Evolutionary conservation across 495 filamentous ascomycete genomes (phyloP).

Genomic region (Trichocladium uniseriatum): DNA sequence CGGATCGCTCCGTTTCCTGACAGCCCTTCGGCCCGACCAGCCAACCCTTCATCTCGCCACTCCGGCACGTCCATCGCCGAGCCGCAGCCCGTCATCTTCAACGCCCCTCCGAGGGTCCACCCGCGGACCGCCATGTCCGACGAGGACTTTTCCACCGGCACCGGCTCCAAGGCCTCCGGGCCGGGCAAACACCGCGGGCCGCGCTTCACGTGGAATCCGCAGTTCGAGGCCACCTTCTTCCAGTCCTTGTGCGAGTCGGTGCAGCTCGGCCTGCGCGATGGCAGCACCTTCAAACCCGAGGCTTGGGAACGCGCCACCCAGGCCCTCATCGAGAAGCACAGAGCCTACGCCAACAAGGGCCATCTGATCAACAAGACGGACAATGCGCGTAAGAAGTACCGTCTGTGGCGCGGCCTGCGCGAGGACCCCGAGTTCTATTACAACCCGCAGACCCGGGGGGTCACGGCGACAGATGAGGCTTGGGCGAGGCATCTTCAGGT

Average conservation of each 20-base stretch:
- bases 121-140: slow-evolving; percentile 25
- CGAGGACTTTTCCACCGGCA: slow-evolving; percentile 22
- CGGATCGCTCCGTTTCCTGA: neutral
- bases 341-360: slow-evolving; percentile 40
- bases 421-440: slow-evolving; percentile 43
- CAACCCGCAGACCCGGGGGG: slow-evolving; percentile 33
- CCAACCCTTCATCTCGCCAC: slow-evolving; percentile 1
- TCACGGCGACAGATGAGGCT: slow-evolving; percentile 40
- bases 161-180: slow-evolving; percentile 10
- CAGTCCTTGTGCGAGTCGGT: slow-evolving; percentile 42
- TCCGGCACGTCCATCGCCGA: neutral
- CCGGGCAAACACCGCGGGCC: slow-evolving; percentile 37
- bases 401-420: slow-evolving; percentile 42
- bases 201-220: slow-evolving; percentile 43
- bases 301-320: slow-evolving; percentile 42
- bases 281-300: slow-evolving; percentile 44
- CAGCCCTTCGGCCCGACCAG: neutral
- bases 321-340: slow-evolving; percentile 37
- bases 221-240: slow-evolving; percentile 44
- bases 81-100: neutral
- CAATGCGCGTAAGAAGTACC: slow-evolving; percentile 46
- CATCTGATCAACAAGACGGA: slow-evolving; percentile 47
- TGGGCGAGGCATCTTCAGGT: slow-evolving; percentile 42
- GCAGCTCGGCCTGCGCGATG: slow-evolving; percentile 37
- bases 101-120: neutral